Evolutionary conservation across 768 basidiomycete species (phyloP).

Genomic region (Pisolithus microcarpus): DNA sequence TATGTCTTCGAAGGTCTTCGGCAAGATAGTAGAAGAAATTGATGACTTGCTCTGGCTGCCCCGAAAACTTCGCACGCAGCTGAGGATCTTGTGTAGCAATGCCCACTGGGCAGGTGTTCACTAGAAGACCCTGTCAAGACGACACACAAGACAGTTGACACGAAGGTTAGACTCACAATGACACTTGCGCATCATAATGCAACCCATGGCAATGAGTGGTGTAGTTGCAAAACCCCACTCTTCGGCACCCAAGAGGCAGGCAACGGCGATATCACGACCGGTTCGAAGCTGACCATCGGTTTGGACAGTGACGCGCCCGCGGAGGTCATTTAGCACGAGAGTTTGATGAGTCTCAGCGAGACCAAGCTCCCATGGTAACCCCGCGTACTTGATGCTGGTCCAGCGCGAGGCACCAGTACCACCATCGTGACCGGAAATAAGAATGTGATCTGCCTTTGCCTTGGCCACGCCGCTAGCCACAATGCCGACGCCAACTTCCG

Average conservation of each 20-base stretch:
- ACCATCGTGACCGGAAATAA: slow-evolving; percentile 97
- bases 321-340: slow-evolving; percentile 92
- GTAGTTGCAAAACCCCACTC: slow-evolving; percentile 98
- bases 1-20: slow-evolving; percentile 85
- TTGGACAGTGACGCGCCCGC: slow-evolving; percentile 93
- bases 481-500: slow-evolving; percentile 97
- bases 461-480: slow-evolving; percentile 98
- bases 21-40: slow-evolving; percentile 99
- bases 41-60: slow-evolving; percentile 98
- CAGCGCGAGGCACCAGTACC: slow-evolving; percentile 97
- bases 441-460: slow-evolving; percentile 97
- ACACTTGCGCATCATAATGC: slow-evolving; percentile 98
- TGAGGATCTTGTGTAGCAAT: slow-evolving; percentile 98
- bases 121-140: slow-evolving; percentile 27
- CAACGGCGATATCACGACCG: slow-evolving; percentile 93
- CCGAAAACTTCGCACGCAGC: slow-evolving; percentile 93
- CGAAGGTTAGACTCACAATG: slow-evolving; percentile 49
- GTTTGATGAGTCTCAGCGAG: slow-evolving; percentile 98
- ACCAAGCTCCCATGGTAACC: slow-evolving; percentile 97
- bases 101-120: slow-evolving; percentile 96
- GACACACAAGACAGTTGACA: slow-evolving; percentile 6
- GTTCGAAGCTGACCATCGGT: slow-evolving; percentile 97
- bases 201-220: slow-evolving; percentile 93
- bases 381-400: slow-evolving; percentile 99
- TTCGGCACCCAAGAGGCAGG: slow-evolving; percentile 93